Percentiles rank a stretch among this genome's conserved stretches.
Evolutionary conservation across 75 land plant species (phyloP).

Genomic region (Sequoiadendron giganteum): DNA sequence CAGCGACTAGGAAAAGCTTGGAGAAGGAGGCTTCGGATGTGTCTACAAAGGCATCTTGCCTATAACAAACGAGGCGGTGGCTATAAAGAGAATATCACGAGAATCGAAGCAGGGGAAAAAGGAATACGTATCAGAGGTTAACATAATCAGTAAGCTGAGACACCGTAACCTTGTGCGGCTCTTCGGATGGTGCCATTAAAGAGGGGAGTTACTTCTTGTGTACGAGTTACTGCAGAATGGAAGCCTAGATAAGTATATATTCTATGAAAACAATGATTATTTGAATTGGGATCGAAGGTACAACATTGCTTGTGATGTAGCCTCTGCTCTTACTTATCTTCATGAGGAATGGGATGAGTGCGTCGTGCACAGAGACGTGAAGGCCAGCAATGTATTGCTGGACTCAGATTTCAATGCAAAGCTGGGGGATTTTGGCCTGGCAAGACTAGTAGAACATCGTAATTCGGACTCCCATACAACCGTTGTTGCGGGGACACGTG

Average conservation of each 20-base stretch:
- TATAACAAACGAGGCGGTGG: conserved; percentile 5
- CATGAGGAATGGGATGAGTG: conserved; percentile 26
- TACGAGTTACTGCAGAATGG: too few species aligned
- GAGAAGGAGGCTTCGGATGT: conserved; percentile 39
- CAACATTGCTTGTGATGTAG: too few species aligned
- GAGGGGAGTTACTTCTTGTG: too few species aligned
- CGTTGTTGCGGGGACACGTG: not conserved
- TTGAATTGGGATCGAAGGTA: conserved; percentile 35
- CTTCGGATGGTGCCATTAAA: conserved; percentile 36
- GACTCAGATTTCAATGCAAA: conserved; percentile 48
- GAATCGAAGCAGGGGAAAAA: conserved; percentile 29
- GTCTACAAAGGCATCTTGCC: conserved; percentile 34
- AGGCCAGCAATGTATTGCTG: too few species aligned
- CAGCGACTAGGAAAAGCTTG: conserved; percentile 23
- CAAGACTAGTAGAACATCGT: conserved; percentile 53
- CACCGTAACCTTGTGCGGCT: conserved; percentile 34
- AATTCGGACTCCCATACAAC: conserved; percentile 61
- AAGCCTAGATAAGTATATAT: conserved; percentile 17
- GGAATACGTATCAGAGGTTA: conserved; percentile 28
- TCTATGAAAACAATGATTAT: not conserved
- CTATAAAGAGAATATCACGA: conserved; percentile 32
- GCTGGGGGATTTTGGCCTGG: conserved; percentile 32
- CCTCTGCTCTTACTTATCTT: too few species aligned
- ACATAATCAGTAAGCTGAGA: too few species aligned
- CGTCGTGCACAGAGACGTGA: conserved; percentile 44